Conservation (phyloP, 148 eudicot genomes). For the Linanthus parryae region DNA sequence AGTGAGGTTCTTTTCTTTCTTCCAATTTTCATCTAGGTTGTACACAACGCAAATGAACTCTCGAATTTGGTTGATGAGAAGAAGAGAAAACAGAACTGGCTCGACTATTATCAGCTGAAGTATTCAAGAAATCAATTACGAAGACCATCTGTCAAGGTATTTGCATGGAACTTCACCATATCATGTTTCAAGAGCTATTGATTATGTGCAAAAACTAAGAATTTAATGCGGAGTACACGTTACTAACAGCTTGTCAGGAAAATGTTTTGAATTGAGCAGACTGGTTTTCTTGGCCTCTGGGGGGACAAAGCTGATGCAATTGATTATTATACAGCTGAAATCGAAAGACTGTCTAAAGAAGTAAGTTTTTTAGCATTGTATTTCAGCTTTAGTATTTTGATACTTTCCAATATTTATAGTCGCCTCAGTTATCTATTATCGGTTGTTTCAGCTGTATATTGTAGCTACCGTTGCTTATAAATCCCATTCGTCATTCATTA, state of each 20-base stretch:
- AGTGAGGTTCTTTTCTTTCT: no score
- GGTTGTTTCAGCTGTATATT: no score
- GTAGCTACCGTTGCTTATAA: no score
- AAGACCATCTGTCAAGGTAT: conserved; percentile 51
- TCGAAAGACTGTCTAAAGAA: conserved; percentile 39
- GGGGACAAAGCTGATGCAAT: conserved; percentile 55
- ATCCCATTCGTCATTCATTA: no score
- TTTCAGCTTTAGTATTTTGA: no score
- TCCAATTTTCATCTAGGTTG: conserved; percentile 37
- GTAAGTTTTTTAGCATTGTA: no score
- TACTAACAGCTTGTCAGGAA: conserved; percentile 14
- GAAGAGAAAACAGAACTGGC: conserved; percentile 54
- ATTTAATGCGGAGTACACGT: background rate
- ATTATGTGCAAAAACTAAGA: background rate
- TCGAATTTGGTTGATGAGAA: conserved; percentile 40
- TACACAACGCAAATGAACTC: conserved; percentile 47
- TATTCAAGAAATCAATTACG: conserved; percentile 34
- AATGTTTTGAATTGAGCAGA: conserved; percentile 30
- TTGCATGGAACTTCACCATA: no score
- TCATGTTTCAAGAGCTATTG: background rate
- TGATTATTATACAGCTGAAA: conserved; percentile 40
- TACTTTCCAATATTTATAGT: no score
- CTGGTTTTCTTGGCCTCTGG: conserved; percentile 57
- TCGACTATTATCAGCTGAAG: conserved; percentile 57
- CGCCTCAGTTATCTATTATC: no score